These are phyloP conservation scores for Penicillium salamii DNA, from an alignment of 495 filamentous ascomycete species.

Conservation along the genomic window DNA sequence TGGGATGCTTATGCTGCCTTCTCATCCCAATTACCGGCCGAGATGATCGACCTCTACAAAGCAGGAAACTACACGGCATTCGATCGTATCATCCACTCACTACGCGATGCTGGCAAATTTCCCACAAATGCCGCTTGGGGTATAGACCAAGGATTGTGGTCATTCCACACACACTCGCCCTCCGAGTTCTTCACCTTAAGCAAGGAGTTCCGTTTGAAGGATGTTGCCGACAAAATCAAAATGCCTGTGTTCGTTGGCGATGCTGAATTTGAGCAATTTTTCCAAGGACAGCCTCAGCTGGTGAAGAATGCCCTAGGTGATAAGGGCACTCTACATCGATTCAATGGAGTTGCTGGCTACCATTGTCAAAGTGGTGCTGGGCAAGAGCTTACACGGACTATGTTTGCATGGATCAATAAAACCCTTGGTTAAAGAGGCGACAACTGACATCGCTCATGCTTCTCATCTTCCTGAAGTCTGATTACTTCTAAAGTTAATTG, in stretches of 20 bases:
- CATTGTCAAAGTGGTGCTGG: slow-evolving; percentile 9
- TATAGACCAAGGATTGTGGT: slow-evolving; percentile 39
- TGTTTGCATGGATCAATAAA: too few relatives aligned
- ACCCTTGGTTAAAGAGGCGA: too few relatives aligned
- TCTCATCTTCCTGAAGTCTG: too few relatives aligned
- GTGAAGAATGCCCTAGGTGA: slow-evolving; percentile 31
- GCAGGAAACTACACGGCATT: too few relatives aligned
- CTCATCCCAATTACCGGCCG: background rate
- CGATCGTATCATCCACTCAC: background rate
- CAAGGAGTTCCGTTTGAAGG: slow-evolving; percentile 24
- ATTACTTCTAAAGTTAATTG: too few relatives aligned
- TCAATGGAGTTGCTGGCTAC: slow-evolving; percentile 24
- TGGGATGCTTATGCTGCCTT: slow-evolving; percentile 3
- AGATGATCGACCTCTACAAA: background rate
- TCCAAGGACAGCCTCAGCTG: slow-evolving; percentile 28
- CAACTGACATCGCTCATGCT: too few relatives aligned
- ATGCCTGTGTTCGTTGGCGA: slow-evolving; percentile 34
- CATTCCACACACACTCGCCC: slow-evolving; percentile 31
- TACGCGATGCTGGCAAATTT: background rate
- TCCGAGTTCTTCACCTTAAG: slow-evolving; percentile 24
- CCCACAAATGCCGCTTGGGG: slow-evolving; percentile 23
- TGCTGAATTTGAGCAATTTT: slow-evolving; percentile 34
- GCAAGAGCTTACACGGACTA: too few relatives aligned
- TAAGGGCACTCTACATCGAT: slow-evolving; percentile 23
- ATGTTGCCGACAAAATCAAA: background rate